Evolutionary conservation across 1,139 yeast genomes (phyloP).

Genomic region (Geotrichum reessii): DNA sequence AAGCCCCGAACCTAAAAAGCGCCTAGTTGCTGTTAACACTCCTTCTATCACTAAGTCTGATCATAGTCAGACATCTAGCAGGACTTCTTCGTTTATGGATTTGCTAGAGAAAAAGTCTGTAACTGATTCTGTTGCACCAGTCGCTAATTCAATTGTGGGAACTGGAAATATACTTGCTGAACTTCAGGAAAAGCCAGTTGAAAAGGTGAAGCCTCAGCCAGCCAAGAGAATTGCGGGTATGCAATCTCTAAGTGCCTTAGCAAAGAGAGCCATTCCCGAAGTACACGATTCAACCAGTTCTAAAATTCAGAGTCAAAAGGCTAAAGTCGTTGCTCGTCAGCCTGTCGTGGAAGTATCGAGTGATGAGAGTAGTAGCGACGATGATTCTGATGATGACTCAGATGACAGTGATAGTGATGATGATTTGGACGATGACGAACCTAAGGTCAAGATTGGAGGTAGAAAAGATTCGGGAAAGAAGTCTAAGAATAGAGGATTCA

Average conservation of each 20-base stretch:
- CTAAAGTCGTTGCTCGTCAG: not conserved
- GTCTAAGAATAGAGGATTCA: slow-evolving; percentile 10
- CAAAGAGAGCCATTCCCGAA: slow-evolving; percentile 8
- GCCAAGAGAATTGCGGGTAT: slow-evolving; percentile 12
- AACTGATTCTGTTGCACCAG: not conserved
- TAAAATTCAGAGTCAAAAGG: not conserved
- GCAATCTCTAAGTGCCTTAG: slow-evolving; percentile 9
- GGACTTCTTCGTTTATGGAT: not conserved
- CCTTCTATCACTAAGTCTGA: slow-evolving; percentile 9
- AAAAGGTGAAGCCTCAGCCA: not conserved
- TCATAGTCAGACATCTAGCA: not conserved
- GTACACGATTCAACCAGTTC: slow-evolving; percentile 13
- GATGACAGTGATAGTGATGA: slow-evolving; percentile 1
- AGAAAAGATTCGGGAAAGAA: not conserved
- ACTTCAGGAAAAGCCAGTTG: not conserved
- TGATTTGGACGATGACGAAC: slow-evolving; percentile 4
- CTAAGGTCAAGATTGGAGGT: slow-evolving; percentile 2
- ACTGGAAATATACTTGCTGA: not conserved
- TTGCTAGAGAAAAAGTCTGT: not conserved
- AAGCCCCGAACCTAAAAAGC: slow-evolving; percentile 23
- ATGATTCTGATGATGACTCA: slow-evolving; percentile 2
- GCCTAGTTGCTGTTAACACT: slow-evolving; percentile 23
- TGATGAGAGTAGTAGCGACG: slow-evolving; percentile 2
- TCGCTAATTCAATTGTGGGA: not conserved
- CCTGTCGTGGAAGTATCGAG: slow-evolving; percentile 1